Base-by-base conservation (phyloP, 805 yeast species). In the Kuraishia molischiana region DNA sequence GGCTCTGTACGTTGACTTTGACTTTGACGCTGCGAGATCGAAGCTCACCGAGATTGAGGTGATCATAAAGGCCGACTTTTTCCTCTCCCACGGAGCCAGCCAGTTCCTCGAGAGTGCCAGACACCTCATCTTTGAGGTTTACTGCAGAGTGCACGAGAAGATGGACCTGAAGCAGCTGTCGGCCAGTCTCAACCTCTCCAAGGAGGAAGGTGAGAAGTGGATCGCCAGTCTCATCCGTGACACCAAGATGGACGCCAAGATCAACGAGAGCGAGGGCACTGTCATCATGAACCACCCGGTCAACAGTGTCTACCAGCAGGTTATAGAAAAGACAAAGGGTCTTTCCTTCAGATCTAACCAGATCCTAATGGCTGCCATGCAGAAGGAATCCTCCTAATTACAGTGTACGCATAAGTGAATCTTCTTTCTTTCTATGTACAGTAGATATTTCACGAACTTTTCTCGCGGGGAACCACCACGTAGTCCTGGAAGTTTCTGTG, bases 261-360 rank as follows among this genome's bases (percentile, higher is more conserved):
- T 75, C 41, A 67, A 73, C 43, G 72, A 69, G 44, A 57, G 64
- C 34, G 71, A 67, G 44, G 74, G 71, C 30, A 55, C 76, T 18
- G 66, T 73, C 21, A 61, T 78, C 41, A 69, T 70, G 55, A 69
- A 69, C 52, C 76, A 74, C 45, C 72, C 75, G 40, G 58, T 65
- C 17, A 67, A 67, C 36, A 64, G 76, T 48, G 74, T 75, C 30
- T 69, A 80, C 60, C 86, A 83, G 46, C 81, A 78, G 45, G 72
- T 83, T 29, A 71, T 73, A 44, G 84, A 78, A 49, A 74, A 71
- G 55, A 75, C 83, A n/a, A 78, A 77, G 64, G 77, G 77, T 4
- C 59, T 77, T 48, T 68, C 74, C 26, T 76, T 71, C 61, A 69
- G 74, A 50, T 70, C 80, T 15, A 69, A 66, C 52, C 81, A 77